Conservation (phyloP, 2,329 filamentous ascomycete species). For the Neocatenulostroma microsporum region DNA sequence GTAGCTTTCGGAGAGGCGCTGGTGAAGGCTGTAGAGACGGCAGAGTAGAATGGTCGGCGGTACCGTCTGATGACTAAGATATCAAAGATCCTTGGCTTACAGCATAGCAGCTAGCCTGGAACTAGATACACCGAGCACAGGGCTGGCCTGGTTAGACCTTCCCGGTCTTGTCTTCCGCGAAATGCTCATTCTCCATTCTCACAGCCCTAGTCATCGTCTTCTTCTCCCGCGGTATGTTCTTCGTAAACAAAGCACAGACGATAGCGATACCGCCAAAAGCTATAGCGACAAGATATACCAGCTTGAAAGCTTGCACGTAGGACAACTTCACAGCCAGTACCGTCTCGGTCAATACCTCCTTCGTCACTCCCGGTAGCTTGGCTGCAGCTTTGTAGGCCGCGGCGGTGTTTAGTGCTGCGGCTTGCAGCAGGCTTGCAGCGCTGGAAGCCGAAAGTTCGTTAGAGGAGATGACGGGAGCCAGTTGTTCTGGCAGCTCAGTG, state of each 20-base stretch:
- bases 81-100: no score
- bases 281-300: slow-evolving; percentile 11
- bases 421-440: slow-evolving; percentile 3
- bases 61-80: no score
- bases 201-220: slow-evolving; percentile 11
- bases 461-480: slow-evolving; percentile 3
- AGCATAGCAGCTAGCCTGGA: no score
- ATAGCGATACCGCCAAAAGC: slow-evolving; percentile 11
- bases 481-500: slow-evolving; percentile 6
- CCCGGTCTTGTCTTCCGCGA: no score
- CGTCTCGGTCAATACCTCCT: not conserved
- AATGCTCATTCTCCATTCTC: slow-evolving; percentile 13
- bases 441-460: slow-evolving; percentile 3
- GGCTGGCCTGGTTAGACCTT: no score
- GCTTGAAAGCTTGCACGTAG: slow-evolving; percentile 10
- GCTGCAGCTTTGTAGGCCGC: slow-evolving; percentile 6
- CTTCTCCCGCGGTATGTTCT: slow-evolving; percentile 10
- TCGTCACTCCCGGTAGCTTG: slow-evolving; percentile 4
- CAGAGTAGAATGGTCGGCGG: no score
- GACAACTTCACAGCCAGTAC: slow-evolving; percentile 7
- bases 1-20: not conserved
- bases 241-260: slow-evolving; percentile 10
- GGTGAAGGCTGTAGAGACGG: not conserved
- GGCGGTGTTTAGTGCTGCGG: slow-evolving; percentile 9
- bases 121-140: no score